These are phyloP conservation scores for Ricinus communis DNA, from an alignment of 345 rosid genomes.

Conservation along the genomic window DNA sequence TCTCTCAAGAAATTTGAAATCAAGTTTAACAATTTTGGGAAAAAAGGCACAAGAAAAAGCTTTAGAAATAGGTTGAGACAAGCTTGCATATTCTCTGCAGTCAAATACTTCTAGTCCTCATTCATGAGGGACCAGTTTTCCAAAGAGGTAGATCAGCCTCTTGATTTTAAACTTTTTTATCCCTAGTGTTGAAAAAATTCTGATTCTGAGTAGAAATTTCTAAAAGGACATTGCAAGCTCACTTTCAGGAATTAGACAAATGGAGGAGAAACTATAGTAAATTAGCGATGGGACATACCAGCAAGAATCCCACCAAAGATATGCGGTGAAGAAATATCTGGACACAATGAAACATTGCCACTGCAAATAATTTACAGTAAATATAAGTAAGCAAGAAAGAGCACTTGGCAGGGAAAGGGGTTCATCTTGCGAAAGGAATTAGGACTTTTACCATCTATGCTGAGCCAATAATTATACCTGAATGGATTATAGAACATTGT, in stretches of 20 bases:
- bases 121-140: slow-evolving; percentile 9
- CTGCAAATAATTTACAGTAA: slow-evolving; percentile 45
- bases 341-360: slow-evolving; percentile 69
- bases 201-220: not conserved
- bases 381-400: slow-evolving; percentile 9
- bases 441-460: slow-evolving; percentile 1
- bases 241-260: not conserved
- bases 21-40: not conserved
- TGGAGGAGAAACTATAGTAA: not conserved
- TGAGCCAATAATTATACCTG: slow-evolving; percentile 49
- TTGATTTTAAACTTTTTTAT: not conserved
- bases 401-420: not conserved
- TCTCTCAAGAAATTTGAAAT: not conserved
- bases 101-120: not conserved
- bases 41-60: not conserved
- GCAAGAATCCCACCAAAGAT: slow-evolving; percentile 96
- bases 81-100: not conserved
- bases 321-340: slow-evolving; percentile 50
- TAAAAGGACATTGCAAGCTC: not conserved
- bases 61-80: not conserved
- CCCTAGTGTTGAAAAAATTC: not conserved
- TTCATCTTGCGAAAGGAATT: not conserved
- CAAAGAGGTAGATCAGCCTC: not conserved
- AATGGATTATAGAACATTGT: slow-evolving; percentile 92
- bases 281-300: slow-evolving; percentile 66